A percentile compares a stretch with the other conserved stretches of the same genome.
These are phyloP conservation scores for Fusarium sublunatum DNA, from an alignment of 2,329 filamentous ascomycete genomes.

Conservation along the genomic window DNA sequence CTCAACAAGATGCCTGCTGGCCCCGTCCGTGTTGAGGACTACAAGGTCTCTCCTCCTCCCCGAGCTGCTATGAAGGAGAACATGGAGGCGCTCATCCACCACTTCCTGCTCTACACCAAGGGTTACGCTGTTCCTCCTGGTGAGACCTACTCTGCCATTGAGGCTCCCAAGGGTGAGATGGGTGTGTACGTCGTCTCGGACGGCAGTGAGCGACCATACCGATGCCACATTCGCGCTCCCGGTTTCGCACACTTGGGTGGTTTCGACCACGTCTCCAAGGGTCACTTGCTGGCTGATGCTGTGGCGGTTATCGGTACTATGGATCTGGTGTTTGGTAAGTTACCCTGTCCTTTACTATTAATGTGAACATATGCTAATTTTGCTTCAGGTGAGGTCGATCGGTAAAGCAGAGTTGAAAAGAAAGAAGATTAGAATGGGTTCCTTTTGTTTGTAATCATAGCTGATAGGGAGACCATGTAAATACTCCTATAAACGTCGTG, in stretches of 20 bases:
- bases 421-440: conserved; percentile 50
- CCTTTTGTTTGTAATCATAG: conserved; percentile 57
- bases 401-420: conserved; percentile 55
- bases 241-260: conserved; percentile 95
- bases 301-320: conserved; percentile 94
- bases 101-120: conserved; percentile 99
- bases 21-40: conserved; percentile 95
- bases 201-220: conserved; percentile 94
- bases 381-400: conserved; percentile 68
- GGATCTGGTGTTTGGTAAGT: conserved; percentile 88
- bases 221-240: conserved; percentile 96
- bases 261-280: conserved; percentile 92
- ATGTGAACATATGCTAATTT: conserved; percentile 52
- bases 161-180: conserved; percentile 99
- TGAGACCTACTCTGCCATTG: conserved; percentile 97
- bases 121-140: conserved; percentile 96
- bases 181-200: conserved; percentile 96
- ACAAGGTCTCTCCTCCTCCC: conserved; percentile 97
- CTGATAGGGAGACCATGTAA: conserved; percentile 52
- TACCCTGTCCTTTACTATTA: neutral
- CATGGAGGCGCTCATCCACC: conserved; percentile 99
- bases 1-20: conserved; percentile 98
- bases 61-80: conserved; percentile 99
- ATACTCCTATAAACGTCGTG: conserved; percentile 51
- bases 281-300: conserved; percentile 93